These are phyloP conservation scores for Phialophora chinensis DNA, from an alignment of 2,329 filamentous ascomycete genomes.

Conservation along the genomic window DNA sequence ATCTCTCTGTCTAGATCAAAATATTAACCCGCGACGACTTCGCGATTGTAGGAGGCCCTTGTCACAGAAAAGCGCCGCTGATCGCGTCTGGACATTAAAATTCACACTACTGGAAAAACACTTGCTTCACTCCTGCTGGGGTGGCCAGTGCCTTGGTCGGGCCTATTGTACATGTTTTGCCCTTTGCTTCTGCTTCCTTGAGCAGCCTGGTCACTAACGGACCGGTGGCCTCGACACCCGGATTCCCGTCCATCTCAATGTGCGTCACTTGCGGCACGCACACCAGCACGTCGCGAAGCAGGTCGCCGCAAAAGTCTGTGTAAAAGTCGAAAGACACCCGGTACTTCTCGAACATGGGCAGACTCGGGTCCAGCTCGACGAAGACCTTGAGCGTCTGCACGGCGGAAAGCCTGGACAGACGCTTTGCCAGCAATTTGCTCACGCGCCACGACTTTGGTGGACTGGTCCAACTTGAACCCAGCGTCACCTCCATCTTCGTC, in stretches of 20 bases:
- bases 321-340: slow-evolving; percentile 63
- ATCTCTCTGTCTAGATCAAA: not conserved
- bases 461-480: slow-evolving; percentile 65
- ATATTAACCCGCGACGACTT: not conserved
- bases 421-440: slow-evolving; percentile 53
- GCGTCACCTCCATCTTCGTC: slow-evolving; percentile 60
- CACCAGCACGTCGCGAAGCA: slow-evolving; percentile 58
- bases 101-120: slow-evolving; percentile 36
- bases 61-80: not conserved
- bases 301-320: slow-evolving; percentile 59
- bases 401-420: slow-evolving; percentile 39
- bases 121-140: slow-evolving; percentile 46
- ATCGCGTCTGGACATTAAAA: slow-evolving; percentile 4
- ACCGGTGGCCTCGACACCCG: slow-evolving; percentile 58
- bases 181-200: slow-evolving; percentile 42
- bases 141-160: slow-evolving; percentile 28
- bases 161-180: slow-evolving; percentile 50
- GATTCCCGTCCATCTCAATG: slow-evolving; percentile 64
- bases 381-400: slow-evolving; percentile 61
- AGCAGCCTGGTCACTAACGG: slow-evolving; percentile 59
- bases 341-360: slow-evolving; percentile 62
- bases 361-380: slow-evolving; percentile 62
- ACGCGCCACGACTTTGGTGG: slow-evolving; percentile 63
- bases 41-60: not conserved
- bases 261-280: slow-evolving; percentile 54